phyloP scores from a whole-genome alignment of 805 yeast genomes.

The Yamadazyma laniorum region DNA sequence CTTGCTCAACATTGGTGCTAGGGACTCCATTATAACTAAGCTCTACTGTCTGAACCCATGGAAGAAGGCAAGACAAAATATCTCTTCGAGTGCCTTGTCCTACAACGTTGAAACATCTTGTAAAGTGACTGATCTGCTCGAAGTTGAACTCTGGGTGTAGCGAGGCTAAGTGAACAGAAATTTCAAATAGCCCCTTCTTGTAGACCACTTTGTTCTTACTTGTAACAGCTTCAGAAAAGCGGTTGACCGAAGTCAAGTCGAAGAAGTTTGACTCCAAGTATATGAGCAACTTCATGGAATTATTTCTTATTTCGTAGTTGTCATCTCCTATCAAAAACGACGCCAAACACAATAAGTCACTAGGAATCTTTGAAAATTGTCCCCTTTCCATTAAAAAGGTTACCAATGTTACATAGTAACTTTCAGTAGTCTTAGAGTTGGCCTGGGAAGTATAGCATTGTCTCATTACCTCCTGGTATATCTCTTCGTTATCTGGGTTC shows the following conservation, averaged over 20 bases:
- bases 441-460: slow-evolving; percentile 66
- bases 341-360: slow-evolving; percentile 71
- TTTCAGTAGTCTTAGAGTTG: slow-evolving; percentile 51
- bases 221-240: slow-evolving; percentile 67
- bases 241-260: slow-evolving; percentile 47
- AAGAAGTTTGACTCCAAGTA: slow-evolving; percentile 55
- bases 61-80: slow-evolving; percentile 73
- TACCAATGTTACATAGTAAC: slow-evolving; percentile 70
- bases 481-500: slow-evolving; percentile 55
- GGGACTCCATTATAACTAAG: slow-evolving; percentile 34
- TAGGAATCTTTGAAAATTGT: slow-evolving; percentile 49
- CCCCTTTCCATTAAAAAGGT: slow-evolving; percentile 56
- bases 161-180: slow-evolving; percentile 70
- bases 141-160: slow-evolving; percentile 57
- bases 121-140: slow-evolving; percentile 66
- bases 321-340: slow-evolving; percentile 78
- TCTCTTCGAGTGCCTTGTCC: slow-evolving; percentile 69
- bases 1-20: background rate
- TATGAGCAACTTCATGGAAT: slow-evolving; percentile 71
- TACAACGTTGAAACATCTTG: slow-evolving; percentile 59
- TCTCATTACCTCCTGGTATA: slow-evolving; percentile 57
- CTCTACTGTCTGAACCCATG: slow-evolving; percentile 89
- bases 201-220: slow-evolving; percentile 79
- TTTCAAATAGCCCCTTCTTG: slow-evolving; percentile 78
- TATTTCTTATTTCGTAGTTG: slow-evolving; percentile 60